Evolutionary conservation across 2,329 filamentous ascomycete species (phyloP).

Genomic region (Venturia nashicola): DNA sequence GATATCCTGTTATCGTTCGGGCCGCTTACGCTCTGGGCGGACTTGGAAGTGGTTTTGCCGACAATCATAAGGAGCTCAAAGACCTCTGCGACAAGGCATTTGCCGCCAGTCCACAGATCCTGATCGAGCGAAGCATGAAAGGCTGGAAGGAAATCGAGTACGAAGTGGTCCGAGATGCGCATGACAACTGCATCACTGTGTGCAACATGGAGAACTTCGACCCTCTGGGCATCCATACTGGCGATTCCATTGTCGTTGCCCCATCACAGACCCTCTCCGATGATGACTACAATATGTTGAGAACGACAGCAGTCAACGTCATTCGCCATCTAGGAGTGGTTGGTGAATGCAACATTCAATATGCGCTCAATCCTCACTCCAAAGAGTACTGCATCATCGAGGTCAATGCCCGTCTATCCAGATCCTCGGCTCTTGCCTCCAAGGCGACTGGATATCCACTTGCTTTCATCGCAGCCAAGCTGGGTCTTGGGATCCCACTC

Average conservation of each 20-base stretch:
- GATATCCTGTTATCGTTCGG: constrained; percentile 92
- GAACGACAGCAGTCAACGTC: constrained; percentile 92
- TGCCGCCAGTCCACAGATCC: constrained; percentile 85
- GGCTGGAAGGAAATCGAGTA: constrained; percentile 99
- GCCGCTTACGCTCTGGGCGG: constrained; percentile 94
- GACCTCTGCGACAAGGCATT: constrained; percentile 92
- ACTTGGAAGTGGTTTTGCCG: constrained; percentile 87
- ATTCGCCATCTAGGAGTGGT: constrained; percentile 95
- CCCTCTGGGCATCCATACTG: constrained; percentile 92
- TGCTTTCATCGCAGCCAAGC: constrained; percentile 92
- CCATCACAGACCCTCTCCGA: constrained; percentile 94
- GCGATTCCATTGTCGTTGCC: constrained; percentile 95
- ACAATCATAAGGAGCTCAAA: constrained; percentile 69
- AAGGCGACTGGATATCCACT: constrained; percentile 96
- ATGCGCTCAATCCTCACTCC: constrained; percentile 89
- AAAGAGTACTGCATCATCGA: constrained; percentile 98
- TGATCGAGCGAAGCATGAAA: constrained; percentile 98
- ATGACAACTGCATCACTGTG: constrained; percentile 98
- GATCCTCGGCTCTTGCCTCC: constrained; percentile 89
- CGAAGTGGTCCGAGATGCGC: constrained; percentile 88
- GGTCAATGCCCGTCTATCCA: constrained; percentile 90
- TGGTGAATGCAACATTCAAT: constrained; percentile 98
- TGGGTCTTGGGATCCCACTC: constrained; percentile 85
- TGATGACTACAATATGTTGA: constrained; percentile 98
- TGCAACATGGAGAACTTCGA: constrained; percentile 99